Conservation (phyloP, 129 eudicot genomes). For the Dittrichia graveolens region DNA sequence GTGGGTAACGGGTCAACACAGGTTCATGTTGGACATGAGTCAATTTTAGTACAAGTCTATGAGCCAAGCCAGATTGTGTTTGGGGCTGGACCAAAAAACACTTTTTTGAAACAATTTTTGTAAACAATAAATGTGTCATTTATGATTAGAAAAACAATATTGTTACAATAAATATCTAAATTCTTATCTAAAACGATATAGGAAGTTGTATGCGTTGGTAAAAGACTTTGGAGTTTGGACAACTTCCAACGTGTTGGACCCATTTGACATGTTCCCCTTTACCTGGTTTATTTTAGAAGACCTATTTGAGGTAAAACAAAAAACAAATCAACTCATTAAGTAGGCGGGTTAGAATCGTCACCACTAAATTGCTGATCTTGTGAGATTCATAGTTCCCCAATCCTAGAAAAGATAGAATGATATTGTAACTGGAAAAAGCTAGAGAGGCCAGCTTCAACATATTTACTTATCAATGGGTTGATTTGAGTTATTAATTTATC, state of each 20-base stretch:
- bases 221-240: not conserved
- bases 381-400: not conserved
- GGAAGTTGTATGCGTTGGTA: too few species aligned
- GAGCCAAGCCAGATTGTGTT: not conserved
- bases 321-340: not conserved
- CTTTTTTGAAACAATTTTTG: not conserved
- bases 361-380: not conserved
- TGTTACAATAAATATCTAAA: too few species aligned
- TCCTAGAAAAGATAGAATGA: not conserved
- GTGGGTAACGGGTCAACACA: too few species aligned
- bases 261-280: not conserved
- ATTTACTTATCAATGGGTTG: constrained; percentile 3
- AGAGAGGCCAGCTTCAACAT: not conserved
- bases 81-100: not conserved
- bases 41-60: not conserved
- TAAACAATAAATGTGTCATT: not conserved
- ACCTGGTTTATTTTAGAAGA: not conserved
- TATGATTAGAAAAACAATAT: not conserved
- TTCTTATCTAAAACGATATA: too few species aligned
- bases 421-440: not conserved
- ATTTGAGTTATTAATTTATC: not conserved
- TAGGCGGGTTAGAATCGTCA: not conserved
- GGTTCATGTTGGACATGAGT: not conserved
- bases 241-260: not conserved
- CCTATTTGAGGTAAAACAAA: not conserved